These are phyloP conservation scores for Pseudocercospora ulei DNA, from an alignment of 2,329 filamentous ascomycete genomes.

Conservation along the genomic window DNA sequence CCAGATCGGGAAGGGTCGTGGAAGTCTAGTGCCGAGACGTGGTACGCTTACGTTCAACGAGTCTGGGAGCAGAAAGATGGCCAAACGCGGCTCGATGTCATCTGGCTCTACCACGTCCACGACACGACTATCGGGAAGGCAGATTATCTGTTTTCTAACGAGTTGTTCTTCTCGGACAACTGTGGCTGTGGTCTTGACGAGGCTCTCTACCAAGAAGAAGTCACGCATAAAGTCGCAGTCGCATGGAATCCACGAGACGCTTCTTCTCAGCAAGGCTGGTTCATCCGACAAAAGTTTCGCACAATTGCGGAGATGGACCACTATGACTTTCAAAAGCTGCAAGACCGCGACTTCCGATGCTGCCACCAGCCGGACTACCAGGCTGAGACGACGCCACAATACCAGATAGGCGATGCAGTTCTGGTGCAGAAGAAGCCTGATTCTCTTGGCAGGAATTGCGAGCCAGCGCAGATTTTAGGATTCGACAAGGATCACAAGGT, in stretches of 20 bases:
- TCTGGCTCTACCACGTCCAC: slow-evolving; percentile 63
- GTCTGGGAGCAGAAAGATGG: slow-evolving; percentile 36
- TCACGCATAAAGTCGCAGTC: slow-evolving; percentile 51
- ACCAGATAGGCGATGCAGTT: slow-evolving; percentile 51
- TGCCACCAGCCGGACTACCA: slow-evolving; percentile 29
- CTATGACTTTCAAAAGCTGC: slow-evolving; percentile 53
- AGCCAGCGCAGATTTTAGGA: slow-evolving; percentile 52
- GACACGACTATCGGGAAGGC: slow-evolving; percentile 62
- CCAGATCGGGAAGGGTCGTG: slow-evolving; percentile 48
- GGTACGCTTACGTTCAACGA: slow-evolving; percentile 61
- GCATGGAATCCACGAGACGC: slow-evolving; percentile 49
- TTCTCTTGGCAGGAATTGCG: slow-evolving; percentile 33
- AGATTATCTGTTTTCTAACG: slow-evolving; percentile 60
- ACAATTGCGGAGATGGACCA: slow-evolving; percentile 39
- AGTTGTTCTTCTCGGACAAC: slow-evolving; percentile 67
- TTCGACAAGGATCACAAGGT: slow-evolving; percentile 35
- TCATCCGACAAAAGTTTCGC: slow-evolving; percentile 62
- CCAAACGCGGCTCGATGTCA: slow-evolving; percentile 49
- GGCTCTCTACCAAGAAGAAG: slow-evolving; percentile 47
- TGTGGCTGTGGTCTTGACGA: slow-evolving; percentile 52
- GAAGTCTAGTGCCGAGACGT: slow-evolving; percentile 46
- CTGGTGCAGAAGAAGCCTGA: slow-evolving; percentile 36
- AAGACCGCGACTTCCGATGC: slow-evolving; percentile 43
- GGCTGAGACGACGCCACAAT: slow-evolving; percentile 26
- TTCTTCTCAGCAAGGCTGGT: slow-evolving; percentile 45